phyloP scores from a whole-genome alignment of 306 rosid genomes.

The Carpinus viminea region DNA sequence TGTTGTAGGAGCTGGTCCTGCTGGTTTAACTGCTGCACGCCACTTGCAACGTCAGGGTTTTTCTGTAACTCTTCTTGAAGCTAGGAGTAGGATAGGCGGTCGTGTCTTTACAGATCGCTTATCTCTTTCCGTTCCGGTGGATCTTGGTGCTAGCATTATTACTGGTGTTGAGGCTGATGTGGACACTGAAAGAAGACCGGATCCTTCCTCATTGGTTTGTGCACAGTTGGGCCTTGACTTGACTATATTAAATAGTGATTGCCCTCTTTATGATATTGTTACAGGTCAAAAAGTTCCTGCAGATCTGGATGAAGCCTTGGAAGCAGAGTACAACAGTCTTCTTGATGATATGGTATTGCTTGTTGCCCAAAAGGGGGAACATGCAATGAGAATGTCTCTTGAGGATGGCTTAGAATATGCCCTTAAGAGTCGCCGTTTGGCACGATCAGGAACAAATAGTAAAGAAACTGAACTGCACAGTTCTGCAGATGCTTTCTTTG shows the following conservation, averaged over 20 bases:
- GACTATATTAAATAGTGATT: constrained; percentile 90
- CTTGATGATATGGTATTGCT: constrained; percentile 93
- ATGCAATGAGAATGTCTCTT: constrained; percentile 85
- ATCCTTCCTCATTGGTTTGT: constrained; percentile 95
- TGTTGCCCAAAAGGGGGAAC: constrained; percentile 82
- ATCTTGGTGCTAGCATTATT: constrained; percentile 99
- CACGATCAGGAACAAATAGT: constrained; percentile 39
- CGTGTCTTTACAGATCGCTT: constrained; percentile 89
- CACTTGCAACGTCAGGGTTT: constrained; percentile 96
- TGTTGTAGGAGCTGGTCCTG: constrained; percentile 98
- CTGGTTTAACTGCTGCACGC: constrained; percentile 97
- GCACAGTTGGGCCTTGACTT: constrained; percentile 94
- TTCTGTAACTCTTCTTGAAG: constrained; percentile 78
- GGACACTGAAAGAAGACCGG: constrained; percentile 96
- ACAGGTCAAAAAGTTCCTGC: constrained; percentile 85
- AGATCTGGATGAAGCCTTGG: constrained; percentile 89
- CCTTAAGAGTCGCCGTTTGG: constrained; percentile 71
- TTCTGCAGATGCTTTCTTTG: constrained; percentile 34
- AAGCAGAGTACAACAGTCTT: constrained; percentile 94
- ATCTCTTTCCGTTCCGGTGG: constrained; percentile 96
- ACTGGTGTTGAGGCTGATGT: constrained; percentile 99
- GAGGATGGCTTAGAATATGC: constrained; percentile 98
- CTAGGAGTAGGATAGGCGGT: constrained; percentile 92
- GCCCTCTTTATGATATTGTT: constrained; percentile 89
- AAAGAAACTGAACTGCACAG: constrained; percentile 47